These are phyloP conservation scores for Phytopythium oedochilum DNA, from an alignment of 352 stramenopile species.

Conservation along the genomic window DNA sequence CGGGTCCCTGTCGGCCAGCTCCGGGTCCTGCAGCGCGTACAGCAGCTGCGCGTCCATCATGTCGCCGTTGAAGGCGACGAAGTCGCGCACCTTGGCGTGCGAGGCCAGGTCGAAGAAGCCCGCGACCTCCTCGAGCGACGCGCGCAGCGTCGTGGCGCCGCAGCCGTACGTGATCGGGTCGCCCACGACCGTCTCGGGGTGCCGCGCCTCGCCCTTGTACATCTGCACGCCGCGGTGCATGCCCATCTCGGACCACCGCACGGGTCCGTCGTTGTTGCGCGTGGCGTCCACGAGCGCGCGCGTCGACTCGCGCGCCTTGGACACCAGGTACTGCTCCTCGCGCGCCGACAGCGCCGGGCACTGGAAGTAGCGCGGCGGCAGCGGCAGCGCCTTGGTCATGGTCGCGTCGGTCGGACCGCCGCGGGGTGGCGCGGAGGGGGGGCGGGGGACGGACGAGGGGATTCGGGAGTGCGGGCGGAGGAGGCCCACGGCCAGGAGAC, in stretches of 20 bases:
- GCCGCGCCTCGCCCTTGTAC: constrained; percentile 57
- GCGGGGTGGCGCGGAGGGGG: too few species aligned
- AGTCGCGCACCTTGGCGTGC: constrained; percentile 44
- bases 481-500: too few species aligned
- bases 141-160: constrained; percentile 51
- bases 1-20: constrained; percentile 23
- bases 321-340: constrained; percentile 49
- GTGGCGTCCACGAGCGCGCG: constrained; percentile 53
- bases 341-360: constrained; percentile 44
- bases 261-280: constrained; percentile 47
- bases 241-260: constrained; percentile 53
- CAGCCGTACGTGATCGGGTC: constrained; percentile 56
- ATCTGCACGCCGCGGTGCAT: constrained; percentile 57
- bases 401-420: too few species aligned
- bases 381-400: constrained; percentile 37
- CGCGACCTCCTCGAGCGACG: constrained; percentile 58
- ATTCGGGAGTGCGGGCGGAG: too few species aligned
- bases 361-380: constrained; percentile 53
- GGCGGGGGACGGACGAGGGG: too few species aligned
- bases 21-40: constrained; percentile 42
- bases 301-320: constrained; percentile 58
- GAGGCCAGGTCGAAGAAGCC: constrained; percentile 64
- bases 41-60: constrained; percentile 54
- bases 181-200: constrained; percentile 28
- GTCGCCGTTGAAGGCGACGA: constrained; percentile 34